phyloP scores from a whole-genome alignment of 257 asterid species.

The Craterostigma plantagineum region DNA sequence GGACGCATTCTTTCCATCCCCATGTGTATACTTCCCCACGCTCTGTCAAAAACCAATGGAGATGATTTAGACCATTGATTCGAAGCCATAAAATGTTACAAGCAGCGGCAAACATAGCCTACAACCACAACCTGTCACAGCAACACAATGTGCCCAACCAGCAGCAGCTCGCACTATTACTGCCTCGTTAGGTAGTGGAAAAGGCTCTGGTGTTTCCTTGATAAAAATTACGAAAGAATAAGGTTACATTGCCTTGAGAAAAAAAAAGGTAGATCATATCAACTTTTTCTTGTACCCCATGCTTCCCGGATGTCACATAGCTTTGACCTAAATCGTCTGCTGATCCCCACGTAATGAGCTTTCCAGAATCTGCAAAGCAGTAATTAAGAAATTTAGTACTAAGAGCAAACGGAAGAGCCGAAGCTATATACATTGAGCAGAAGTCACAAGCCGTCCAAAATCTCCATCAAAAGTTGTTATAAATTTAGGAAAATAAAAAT shows the following conservation, averaged over 20 bases:
- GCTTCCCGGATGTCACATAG: slow-evolving; percentile 89
- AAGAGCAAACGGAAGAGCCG: no score
- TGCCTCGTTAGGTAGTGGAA: slow-evolving; percentile 73
- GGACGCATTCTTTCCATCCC: slow-evolving; percentile 99
- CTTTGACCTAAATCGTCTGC: slow-evolving; percentile 88
- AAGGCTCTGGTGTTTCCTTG: slow-evolving; percentile 98
- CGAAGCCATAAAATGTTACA: background rate
- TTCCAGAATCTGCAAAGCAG: slow-evolving; percentile 52
- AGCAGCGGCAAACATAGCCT: background rate
- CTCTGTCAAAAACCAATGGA: slow-evolving; percentile 30
- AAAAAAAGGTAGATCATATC: slow-evolving; percentile 4
- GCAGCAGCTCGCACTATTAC: slow-evolving; percentile 57
- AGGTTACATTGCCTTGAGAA: slow-evolving; percentile 17
- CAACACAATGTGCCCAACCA: slow-evolving; percentile 93
- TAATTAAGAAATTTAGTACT: background rate
- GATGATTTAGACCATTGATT: background rate
- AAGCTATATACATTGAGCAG: background rate
- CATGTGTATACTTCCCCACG: slow-evolving; percentile 81
- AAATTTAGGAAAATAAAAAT: no score
- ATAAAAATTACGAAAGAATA: slow-evolving; percentile 21
- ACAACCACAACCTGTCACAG: slow-evolving; percentile 48
- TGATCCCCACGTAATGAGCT: slow-evolving; percentile 97
- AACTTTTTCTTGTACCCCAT: slow-evolving; percentile 54
- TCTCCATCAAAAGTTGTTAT: no score
- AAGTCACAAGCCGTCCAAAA: no score